Base-by-base conservation (phyloP, 2,329 filamentous ascomycete species). In the Bipolaris zeicola region DNA sequence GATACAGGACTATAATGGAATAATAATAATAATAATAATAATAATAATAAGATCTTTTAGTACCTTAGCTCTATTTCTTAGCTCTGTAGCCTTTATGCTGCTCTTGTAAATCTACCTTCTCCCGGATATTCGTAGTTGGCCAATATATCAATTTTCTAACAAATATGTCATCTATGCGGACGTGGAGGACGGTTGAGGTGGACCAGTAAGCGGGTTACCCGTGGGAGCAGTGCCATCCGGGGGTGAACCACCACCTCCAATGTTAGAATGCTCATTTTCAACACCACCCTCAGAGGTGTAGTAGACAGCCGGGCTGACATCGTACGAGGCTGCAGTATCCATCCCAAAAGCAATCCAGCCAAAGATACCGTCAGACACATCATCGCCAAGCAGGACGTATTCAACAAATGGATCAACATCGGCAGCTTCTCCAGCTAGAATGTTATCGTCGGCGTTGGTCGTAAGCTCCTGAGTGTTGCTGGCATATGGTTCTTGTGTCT, bases 381-480 rank as follows among this genome's bases (percentile, higher is more conserved):
- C 70, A 41, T 87, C 80, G 5, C 85, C 85, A 0, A 89, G 78
- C 5, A 82, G 74, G 6, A 85, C 79, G 62, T 86, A 87, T 66
- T 87, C 80, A 41, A 85, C 76, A 63, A 88, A 79, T 0, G 86
- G 86, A 56, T 83, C 83, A 16, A 78, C 77, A 10, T 76, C 78
- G 34, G 77, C 78, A 1, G 80, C 78, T 67, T 84, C 80, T 52
- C 77, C 67, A 3, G 78, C 63, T 7, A 84, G 75, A 48, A 86
- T 79, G 22, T 54, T 60, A 68, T 88, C 85, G 0, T 83, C 75
- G 5, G 72, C 72, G 63, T 87, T 87, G 14, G 68, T 73, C 1
- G 81, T 87, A 8, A 84, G 41, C 2, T 61, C 60, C 45, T 77
- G 74, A 2, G 69, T 76, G 67, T 79, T 80, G 62, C 67, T 76